Conservation (phyloP, 768 basidiomycete genomes). For the Suillus bovinus region DNA sequence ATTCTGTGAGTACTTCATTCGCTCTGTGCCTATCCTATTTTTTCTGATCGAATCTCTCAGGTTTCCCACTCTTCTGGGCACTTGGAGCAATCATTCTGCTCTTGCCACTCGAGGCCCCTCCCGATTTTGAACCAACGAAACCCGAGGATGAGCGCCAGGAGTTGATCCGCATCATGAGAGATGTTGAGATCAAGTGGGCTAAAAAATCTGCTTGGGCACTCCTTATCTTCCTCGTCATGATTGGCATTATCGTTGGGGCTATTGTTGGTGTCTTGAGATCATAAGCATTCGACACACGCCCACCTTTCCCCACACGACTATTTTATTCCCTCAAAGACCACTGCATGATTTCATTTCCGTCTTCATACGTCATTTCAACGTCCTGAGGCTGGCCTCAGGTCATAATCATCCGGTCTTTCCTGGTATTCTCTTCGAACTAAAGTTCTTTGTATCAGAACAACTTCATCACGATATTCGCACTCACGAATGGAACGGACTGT, state of each 20-base stretch:
- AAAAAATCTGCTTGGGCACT: slow-evolving; percentile 29
- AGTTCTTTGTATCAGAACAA: slow-evolving; percentile 7
- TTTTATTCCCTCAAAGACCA: not conserved
- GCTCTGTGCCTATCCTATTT: not conserved
- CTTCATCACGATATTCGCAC: not conserved
- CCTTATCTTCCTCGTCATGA: slow-evolving; percentile 8
- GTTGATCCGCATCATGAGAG: slow-evolving; percentile 34
- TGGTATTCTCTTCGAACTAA: not conserved
- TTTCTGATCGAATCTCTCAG: slow-evolving; percentile 24
- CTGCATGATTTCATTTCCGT: slow-evolving; percentile 4
- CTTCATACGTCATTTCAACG: slow-evolving; percentile 4
- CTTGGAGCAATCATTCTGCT: slow-evolving; percentile 41
- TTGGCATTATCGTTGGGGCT: slow-evolving; percentile 10
- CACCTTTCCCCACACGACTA: not conserved
- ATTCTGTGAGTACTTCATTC: slow-evolving; percentile 39
- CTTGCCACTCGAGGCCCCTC: slow-evolving; percentile 41
- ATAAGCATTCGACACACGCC: not conserved
- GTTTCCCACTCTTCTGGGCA: slow-evolving; percentile 53
- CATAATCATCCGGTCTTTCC: not conserved
- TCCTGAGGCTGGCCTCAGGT: not conserved
- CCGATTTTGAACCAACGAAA: slow-evolving; percentile 31
- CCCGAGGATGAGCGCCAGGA: slow-evolving; percentile 35
- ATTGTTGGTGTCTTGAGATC: slow-evolving; percentile 11
- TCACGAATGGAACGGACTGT: slow-evolving; percentile 3
- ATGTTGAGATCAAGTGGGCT: slow-evolving; percentile 44